Base-by-base conservation (phyloP, 2,329 filamentous ascomycete genomes). In the Trichoderma sp. region DNA sequence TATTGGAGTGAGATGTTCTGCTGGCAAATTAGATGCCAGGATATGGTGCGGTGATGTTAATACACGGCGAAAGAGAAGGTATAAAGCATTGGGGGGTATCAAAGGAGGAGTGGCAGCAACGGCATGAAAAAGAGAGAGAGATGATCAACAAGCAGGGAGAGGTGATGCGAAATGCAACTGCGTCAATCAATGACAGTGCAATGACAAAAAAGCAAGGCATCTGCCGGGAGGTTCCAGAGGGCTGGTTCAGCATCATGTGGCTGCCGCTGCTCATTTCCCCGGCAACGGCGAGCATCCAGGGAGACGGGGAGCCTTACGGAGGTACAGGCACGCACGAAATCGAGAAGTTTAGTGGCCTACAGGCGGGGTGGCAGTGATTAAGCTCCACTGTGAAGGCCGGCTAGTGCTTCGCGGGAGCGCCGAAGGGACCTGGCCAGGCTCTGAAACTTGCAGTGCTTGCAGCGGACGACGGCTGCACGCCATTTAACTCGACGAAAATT, bases 221-320 rank as follows among this genome's bases (percentile, higher is more conserved):
- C 41, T 31, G 56, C 35, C 53, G 35, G 33, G 59, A 71, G 38
- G 56, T 29, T 63, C 56, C 68, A 71, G 56, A 35, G 24, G 27
- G 56, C 38, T 59, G 56, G 68, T 33, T 71, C 29, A 63, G 59
- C 50, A 63, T 71, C 38, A 50, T 21, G 65, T 33, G 65, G 41
- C 18, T 62, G 67, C 53, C 24, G 66, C 31, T 27, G 27, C 7
- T 56, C 69, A 73, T 73, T 73, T 73, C 69, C 69, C 69, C 69
- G 69, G 69, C 69, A 73, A 73, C 69, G 60, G 60, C 41, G 60
- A 56, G 59, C 60, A 31, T 63, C 29, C 60, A 73, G 69, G 69
- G 69, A 73, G 69, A 29, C 41, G 27, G 4, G 31, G 31, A 50
- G 53, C 38, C 38, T 56, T 45, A 64, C 41, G 3, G 38, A 45